Base-by-base conservation (phyloP, 1,284 basidiomycete species). In the Cutaneotrichosporon mucoides region DNA sequence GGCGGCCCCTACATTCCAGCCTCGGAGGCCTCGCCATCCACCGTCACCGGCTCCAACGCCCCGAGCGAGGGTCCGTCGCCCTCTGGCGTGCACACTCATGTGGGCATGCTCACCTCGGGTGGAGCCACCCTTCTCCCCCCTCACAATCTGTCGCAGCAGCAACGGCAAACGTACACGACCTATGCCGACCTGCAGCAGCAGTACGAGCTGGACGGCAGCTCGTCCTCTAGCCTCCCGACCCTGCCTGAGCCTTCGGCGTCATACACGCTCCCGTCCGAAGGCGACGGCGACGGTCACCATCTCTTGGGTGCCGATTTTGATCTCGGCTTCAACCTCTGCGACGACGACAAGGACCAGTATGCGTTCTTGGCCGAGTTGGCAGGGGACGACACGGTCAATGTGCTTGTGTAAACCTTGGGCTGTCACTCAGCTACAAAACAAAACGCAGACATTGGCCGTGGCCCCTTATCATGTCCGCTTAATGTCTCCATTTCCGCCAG, bases 291-390 rank as follows among this genome's bases (percentile, higher is more conserved):
- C 11, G 48, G 36, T 24, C 45, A 24, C 45, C 24, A 36, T 40
- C 38, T 10, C 15, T 52, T 34, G 34, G 13, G 15, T 16, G 13
- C 40, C 40, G 54, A 59, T 12, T 55, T 49, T 48, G 60, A 62
- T 45, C 60, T 62, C n/a, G 54, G 57, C 41, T 62, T 62, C n/a
- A 56, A 58, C 41, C 44, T 62, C 5, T 7, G 16, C 16, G 24
- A 44, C 44, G 53, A 49, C 47, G 53, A 56, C 60, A 62, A 59
- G 53, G 60, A 62, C 57, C 55, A 61, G 59, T 62, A 43, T 44
- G 41, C 60, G 34, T 62, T 62, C 46, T 44, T 59, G 16, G 57
- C 60, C 36, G 60, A 62, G 41, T 48, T 62, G n/a, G 15, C n/a
- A 12, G 43, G 36, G 1, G 53, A 55, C 53, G 36, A 37, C 15